Evolutionary conservation across 1,284 basidiomycete genomes (phyloP).

Genomic region (Cryptococcus neoformans): DNA sequence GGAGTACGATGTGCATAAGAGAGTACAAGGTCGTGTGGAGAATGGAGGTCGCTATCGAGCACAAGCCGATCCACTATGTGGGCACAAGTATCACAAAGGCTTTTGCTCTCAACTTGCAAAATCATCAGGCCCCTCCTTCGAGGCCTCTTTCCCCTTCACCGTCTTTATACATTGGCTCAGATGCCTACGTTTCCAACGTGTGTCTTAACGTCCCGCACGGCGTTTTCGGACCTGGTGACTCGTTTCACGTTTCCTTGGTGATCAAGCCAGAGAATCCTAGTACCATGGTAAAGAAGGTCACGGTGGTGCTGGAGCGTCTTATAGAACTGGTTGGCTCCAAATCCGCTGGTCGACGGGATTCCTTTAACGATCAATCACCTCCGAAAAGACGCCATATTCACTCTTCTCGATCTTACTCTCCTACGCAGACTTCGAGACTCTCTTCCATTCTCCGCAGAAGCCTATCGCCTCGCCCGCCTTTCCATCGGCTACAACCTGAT

Average conservation of each 20-base stretch:
- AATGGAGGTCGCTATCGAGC: constrained; percentile 35
- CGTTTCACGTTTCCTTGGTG: constrained; percentile 22
- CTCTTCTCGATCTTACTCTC: background rate
- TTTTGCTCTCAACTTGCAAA: constrained; percentile 27
- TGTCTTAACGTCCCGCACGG: constrained; percentile 25
- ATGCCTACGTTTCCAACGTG: constrained; percentile 18
- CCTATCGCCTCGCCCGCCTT: constrained; percentile 15
- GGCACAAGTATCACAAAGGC: constrained; percentile 27
- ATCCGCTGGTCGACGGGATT: background rate
- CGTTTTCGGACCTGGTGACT: constrained; percentile 34
- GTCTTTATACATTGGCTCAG: constrained; percentile 17
- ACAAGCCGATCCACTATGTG: constrained; percentile 37
- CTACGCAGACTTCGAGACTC: constrained; percentile 8
- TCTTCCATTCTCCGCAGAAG: constrained; percentile 19
- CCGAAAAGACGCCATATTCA: background rate
- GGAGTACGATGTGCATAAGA: constrained; percentile 24
- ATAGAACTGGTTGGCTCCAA: constrained; percentile 16
- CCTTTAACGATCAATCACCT: background rate
- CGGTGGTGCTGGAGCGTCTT: constrained; percentile 29
- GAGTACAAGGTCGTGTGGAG: constrained; percentile 41
- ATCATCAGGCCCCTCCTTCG: constrained; percentile 22
- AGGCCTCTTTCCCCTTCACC: constrained; percentile 30
- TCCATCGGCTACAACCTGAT: background rate
- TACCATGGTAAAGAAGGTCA: constrained; percentile 23
- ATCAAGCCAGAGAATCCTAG: constrained; percentile 25